These are phyloP conservation scores for Penicillium samsonianum DNA, from an alignment of 495 filamentous ascomycete species.

Conservation along the genomic window DNA sequence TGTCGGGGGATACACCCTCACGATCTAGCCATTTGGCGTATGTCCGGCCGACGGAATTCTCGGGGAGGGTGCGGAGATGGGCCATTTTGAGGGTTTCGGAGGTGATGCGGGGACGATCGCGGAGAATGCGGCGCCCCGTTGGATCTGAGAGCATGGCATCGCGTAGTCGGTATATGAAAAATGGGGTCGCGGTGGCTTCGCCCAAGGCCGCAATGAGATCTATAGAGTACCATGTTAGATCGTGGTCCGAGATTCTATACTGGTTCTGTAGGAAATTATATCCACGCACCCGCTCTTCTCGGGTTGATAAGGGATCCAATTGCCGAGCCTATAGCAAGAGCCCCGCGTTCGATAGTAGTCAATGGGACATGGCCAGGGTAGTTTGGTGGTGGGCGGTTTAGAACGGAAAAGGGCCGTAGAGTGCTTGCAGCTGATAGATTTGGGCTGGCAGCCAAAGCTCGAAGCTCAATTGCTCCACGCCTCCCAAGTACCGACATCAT, in stretches of 20 bases:
- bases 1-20: slow-evolving; percentile 91
- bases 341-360: slow-evolving; percentile 69
- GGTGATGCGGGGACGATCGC: slow-evolving; percentile 85
- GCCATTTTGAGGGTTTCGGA: slow-evolving; percentile 71
- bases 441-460: slow-evolving; percentile 18
- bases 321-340: slow-evolving; percentile 80
- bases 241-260: slow-evolving; percentile 1
- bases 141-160: slow-evolving; percentile 82
- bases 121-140: slow-evolving; percentile 89
- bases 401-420: slow-evolving; percentile 64
- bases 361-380: slow-evolving; percentile 95
- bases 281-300: slow-evolving; percentile 63
- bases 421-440: slow-evolving; percentile 12
- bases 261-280: neutral
- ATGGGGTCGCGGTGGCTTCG: slow-evolving; percentile 90
- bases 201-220: slow-evolving; percentile 93
- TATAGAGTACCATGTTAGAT: slow-evolving; percentile 28
- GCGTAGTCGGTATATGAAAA: slow-evolving; percentile 91
- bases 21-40: slow-evolving; percentile 88
- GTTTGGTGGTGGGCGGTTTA: slow-evolving; percentile 69
- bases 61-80: slow-evolving; percentile 68
- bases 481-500: slow-evolving; percentile 39
- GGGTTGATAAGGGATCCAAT: slow-evolving; percentile 78
- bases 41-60: slow-evolving; percentile 76
- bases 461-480: slow-evolving; percentile 25